Evolutionary conservation across 2,329 filamentous ascomycete genomes (phyloP).

Genomic region (Exophiala spinifera): DNA sequence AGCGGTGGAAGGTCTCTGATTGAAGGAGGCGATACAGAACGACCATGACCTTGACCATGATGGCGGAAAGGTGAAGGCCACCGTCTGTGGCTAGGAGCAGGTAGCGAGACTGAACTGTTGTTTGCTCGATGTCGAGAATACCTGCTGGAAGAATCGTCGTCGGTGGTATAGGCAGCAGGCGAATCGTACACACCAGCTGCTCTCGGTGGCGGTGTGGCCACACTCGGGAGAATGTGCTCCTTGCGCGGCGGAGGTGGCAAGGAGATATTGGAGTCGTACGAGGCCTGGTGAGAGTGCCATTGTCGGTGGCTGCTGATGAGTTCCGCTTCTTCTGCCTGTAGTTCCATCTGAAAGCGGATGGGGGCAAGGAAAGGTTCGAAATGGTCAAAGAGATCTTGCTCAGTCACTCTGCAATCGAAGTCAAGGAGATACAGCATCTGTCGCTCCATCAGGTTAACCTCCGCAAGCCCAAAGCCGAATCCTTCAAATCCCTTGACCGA

Average conservation of each 20-base stretch:
- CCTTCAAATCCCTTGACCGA: conserved; percentile 66
- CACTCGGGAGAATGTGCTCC: conserved; percentile 14
- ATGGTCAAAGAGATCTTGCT: conserved; percentile 81
- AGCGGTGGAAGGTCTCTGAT: conserved; percentile 44
- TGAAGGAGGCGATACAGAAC: conserved; percentile 45
- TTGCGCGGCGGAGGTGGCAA: conserved; percentile 16
- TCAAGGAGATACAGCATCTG: conserved; percentile 92
- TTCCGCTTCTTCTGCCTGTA: conserved; percentile 52
- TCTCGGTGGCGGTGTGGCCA: conserved; percentile 21
- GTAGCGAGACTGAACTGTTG: conserved; percentile 25
- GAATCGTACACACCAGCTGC: conserved; percentile 32
- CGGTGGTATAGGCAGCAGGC: conserved; percentile 33
- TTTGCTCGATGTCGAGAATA: conserved; percentile 30
- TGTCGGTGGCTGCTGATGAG: conserved; percentile 36
- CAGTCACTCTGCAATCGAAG: conserved; percentile 85
- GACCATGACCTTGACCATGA: conserved; percentile 27
- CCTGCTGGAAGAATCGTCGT: conserved; percentile 32
- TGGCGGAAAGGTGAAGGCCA: conserved; percentile 38
- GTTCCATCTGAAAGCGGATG: conserved; percentile 61
- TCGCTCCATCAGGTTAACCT: conserved; percentile 99
- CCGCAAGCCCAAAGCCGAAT: conserved; percentile 89
- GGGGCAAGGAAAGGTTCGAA: conserved; percentile 85
- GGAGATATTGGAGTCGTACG: conserved; percentile 24
- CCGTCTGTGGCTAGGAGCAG: conserved; percentile 34
- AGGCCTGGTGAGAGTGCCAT: conserved; percentile 35